Evolutionary conservation across 495 filamentous ascomycete species (phyloP), one percentile per base, ranked within the genome.

Genomic region (Podospora bellae-mahoneyi): DNA sequence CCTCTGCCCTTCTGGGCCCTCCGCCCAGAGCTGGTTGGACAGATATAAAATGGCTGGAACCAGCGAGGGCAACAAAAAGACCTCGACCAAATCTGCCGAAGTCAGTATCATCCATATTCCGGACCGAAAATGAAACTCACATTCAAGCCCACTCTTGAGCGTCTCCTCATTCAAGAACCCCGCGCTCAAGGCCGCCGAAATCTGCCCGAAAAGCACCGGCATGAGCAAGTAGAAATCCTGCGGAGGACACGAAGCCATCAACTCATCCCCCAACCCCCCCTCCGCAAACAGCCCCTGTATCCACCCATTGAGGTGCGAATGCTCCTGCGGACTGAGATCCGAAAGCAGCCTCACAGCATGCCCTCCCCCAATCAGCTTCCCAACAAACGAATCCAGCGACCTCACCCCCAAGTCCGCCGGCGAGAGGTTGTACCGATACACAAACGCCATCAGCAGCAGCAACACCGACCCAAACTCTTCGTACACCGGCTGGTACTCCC

Each of bases 211-310:
- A 0, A 98, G 78, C 1, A 94, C 95, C 7, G 93, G 89, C 4
- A 96, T 89, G n/a, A 99, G 87, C 19, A 91, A 79, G 72, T 97
- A 97, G 74, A 98, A 99, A 34, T 96, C 91, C 71, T 97, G 93
- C 2, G 95, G 96, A 27, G 90, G 92, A 73, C 95, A 98, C 2
- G 90, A 87, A 7, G 92, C 90, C 90, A 97, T 93, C 5, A 96
- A 86, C 64, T 97, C 94, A 72, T 99, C 39, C 9, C 39, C 39
- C 39, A 48, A 16, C 69, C 96, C 92, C 9, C 89, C 87, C 73
- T 96, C 92, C 3, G 85, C 91, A 69, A 96, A 97, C 3, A 99
- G 84, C 16, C 92, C 94, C 9, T 84, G 86, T 55, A 98, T 91
- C 95, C 96, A 99, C 7, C 86, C 87, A 19, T 85, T 86, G 2